These are phyloP conservation scores for Sugiyamaella paludigena DNA, from an alignment of 1,139 yeast genomes.

Conservation along the genomic window DNA sequence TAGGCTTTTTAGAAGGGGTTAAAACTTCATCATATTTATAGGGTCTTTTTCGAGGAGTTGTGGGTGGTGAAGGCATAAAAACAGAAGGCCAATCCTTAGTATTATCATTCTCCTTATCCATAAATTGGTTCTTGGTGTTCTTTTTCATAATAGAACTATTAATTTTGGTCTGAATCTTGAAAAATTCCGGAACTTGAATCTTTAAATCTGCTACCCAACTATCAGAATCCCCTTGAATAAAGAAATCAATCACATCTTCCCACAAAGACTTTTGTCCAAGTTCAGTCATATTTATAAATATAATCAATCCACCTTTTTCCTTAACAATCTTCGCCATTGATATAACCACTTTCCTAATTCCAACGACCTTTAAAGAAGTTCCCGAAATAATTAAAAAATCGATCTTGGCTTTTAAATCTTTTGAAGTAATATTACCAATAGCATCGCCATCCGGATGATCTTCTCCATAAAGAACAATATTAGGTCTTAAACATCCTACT, in stretches of 20 bases:
- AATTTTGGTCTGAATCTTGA: constrained; percentile 53
- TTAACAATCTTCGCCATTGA: constrained; percentile 58
- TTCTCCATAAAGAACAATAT: constrained; percentile 75
- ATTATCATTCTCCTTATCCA: background rate
- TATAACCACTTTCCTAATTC: constrained; percentile 65
- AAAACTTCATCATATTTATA: background rate
- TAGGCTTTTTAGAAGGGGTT: constrained; percentile 3
- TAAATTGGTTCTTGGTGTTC: background rate
- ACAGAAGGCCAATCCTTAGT: background rate
- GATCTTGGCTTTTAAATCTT: constrained; percentile 56
- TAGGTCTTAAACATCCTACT: constrained; percentile 68
- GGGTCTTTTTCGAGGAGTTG: constrained; percentile 16
- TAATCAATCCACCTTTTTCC: constrained; percentile 56
- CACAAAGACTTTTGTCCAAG: constrained; percentile 40
- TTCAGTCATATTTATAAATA: constrained; percentile 58
- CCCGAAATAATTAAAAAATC: constrained; percentile 71
- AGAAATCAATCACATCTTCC: constrained; percentile 64
- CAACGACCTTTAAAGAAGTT: constrained; percentile 71
- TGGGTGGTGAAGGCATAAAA: constrained; percentile 20
- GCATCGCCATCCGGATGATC: constrained; percentile 71
- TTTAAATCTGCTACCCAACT: constrained; percentile 61
- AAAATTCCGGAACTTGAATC: constrained; percentile 55
- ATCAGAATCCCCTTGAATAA: constrained; percentile 79
- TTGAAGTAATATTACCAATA: constrained; percentile 57
- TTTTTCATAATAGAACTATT: constrained; percentile 2